Evolutionary conservation across 139 green algal genomes (phyloP).

Genomic region (Diplosphaera chodatii): DNA sequence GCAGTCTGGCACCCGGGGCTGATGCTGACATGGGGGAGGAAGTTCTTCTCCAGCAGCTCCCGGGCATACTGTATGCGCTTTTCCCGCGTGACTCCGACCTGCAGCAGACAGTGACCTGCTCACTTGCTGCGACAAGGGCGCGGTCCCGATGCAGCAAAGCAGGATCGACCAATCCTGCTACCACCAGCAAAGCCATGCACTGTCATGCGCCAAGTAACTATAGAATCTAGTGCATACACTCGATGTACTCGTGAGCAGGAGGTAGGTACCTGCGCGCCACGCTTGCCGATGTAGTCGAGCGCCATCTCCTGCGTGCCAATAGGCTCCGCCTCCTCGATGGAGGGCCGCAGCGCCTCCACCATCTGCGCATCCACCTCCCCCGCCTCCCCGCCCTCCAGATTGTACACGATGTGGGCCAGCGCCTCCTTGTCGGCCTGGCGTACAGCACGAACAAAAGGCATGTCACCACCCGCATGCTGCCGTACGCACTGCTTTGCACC

Average conservation of each 20-base stretch:
- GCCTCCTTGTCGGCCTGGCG: constrained; percentile 72
- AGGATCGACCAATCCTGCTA: no score
- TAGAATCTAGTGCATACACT: no score
- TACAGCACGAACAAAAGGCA: no score
- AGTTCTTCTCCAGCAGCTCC: constrained; percentile 92
- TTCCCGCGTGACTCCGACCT: constrained; percentile 67
- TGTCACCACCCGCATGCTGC: no score
- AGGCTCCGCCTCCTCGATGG: constrained; percentile 91
- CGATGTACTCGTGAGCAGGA: no score
- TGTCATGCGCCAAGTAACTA: no score
- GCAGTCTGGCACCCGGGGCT: constrained; percentile 66
- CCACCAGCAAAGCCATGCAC: no score
- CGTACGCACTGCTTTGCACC: no score
- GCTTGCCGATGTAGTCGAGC: constrained; percentile 96
- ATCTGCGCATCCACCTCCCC: constrained; percentile 90
- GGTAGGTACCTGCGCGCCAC: constrained; percentile 52
- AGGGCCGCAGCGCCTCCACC: constrained; percentile 88
- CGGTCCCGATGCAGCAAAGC: no score
- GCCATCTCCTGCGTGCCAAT: constrained; percentile 78
- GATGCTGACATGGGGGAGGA: constrained; percentile 92
- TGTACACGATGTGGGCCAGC: constrained; percentile 87
- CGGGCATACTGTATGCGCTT: constrained; percentile 87
- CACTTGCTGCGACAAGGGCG: no score
- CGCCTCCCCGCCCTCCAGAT: constrained; percentile 83
- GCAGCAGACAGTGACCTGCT: no score